Conservation (phyloP, 2,329 filamentous ascomycete species). For the Colletotrichum sansevieriae region DNA sequence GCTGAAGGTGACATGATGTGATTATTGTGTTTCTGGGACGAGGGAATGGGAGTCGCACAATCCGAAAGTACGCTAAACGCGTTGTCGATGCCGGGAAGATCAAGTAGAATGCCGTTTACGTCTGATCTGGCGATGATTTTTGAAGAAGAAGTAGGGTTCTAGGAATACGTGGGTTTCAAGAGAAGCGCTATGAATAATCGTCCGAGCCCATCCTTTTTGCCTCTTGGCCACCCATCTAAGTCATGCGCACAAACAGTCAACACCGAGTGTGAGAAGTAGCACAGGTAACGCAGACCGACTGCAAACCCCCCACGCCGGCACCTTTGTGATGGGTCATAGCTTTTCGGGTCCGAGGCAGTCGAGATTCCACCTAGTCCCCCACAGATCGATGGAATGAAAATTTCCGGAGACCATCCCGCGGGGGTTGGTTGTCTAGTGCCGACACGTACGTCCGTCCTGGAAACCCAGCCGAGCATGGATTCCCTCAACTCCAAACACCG, state of each 20-base stretch:
- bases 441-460: conserved; percentile 7
- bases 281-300: conserved; percentile 10
- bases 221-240: conserved; percentile 14
- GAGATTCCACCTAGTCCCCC: conserved; percentile 24
- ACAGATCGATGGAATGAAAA: conserved; percentile 25
- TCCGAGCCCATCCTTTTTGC: conserved; percentile 15
- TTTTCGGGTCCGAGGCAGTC: conserved; percentile 15
- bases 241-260: conserved; percentile 17
- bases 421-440: conserved; percentile 10
- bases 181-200: conserved; percentile 17
- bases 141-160: not conserved
- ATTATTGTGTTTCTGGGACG: not conserved
- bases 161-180: not conserved
- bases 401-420: conserved; percentile 20
- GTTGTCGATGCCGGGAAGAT: not conserved
- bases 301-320: conserved; percentile 36
- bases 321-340: conserved; percentile 2
- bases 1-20: conserved; percentile 35
- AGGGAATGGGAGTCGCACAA: not conserved
- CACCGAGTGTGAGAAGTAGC: not conserved
- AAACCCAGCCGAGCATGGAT: not conserved
- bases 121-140: not conserved
- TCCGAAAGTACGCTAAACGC: not conserved
- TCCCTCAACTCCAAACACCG: conserved; percentile 14
- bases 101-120: not conserved